Percentiles rank a stretch among this genome's conserved stretches.
phyloP scores from a whole-genome alignment of 805 yeast genomes.

The Metschnikowia lachancei region DNA sequence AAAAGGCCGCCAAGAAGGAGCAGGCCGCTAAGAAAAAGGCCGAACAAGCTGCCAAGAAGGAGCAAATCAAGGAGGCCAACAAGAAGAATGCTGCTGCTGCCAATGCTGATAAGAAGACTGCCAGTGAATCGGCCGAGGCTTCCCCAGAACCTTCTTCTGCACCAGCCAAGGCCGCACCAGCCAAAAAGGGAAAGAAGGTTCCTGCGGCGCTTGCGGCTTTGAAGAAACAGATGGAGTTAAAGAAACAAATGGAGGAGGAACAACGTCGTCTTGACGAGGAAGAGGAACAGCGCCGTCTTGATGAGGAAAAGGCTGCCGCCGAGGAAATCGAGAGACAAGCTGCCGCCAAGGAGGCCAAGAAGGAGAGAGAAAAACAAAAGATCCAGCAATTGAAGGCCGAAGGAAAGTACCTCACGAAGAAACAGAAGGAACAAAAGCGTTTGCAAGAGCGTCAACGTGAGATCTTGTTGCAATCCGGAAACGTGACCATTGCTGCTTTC shows the following conservation, averaged over 20 bases:
- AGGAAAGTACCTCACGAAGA: slow-evolving; percentile 90
- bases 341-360: slow-evolving; percentile 60
- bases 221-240: slow-evolving; percentile 82
- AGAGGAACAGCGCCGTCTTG: slow-evolving; percentile 49
- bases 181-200: slow-evolving; percentile 64
- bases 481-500: slow-evolving; percentile 73
- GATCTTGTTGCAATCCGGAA: slow-evolving; percentile 71
- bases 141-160: slow-evolving; percentile 36
- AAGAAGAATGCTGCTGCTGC: slow-evolving; percentile 44
- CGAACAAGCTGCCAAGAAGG: slow-evolving; percentile 58
- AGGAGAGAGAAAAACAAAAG: slow-evolving; percentile 82
- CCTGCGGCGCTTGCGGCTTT: slow-evolving; percentile 92
- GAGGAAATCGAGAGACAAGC: slow-evolving; percentile 68
- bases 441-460: slow-evolving; percentile 85
- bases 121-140: slow-evolving; percentile 22
- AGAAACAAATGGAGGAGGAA: slow-evolving; percentile 86
- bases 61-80: slow-evolving; percentile 50
- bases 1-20: slow-evolving; percentile 87
- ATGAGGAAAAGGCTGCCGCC: slow-evolving; percentile 47
- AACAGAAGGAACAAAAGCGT: slow-evolving; percentile 91
- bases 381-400: slow-evolving; percentile 92
- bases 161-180: slow-evolving; percentile 34
- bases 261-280: slow-evolving; percentile 69
- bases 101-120: slow-evolving; percentile 22
- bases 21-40: slow-evolving; percentile 82